These are phyloP conservation scores for Sporothrix inflata DNA, from an alignment of 2,329 filamentous ascomycete genomes.

Conservation along the genomic window DNA sequence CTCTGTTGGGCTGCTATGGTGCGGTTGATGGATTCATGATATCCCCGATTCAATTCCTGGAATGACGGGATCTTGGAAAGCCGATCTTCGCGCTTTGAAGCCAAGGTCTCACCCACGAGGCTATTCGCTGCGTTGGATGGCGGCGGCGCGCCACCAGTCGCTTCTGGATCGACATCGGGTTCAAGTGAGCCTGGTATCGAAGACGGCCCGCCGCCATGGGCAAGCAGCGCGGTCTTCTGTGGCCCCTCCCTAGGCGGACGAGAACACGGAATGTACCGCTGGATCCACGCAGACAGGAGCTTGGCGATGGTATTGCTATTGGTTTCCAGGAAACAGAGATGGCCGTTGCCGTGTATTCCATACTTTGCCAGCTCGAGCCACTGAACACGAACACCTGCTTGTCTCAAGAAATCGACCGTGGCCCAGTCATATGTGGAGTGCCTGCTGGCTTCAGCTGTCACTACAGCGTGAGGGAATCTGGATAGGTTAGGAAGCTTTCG, in stretches of 20 bases:
- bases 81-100: neutral
- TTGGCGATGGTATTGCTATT: constrained; percentile 52
- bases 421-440: constrained; percentile 60
- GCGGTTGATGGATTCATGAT: constrained; percentile 12
- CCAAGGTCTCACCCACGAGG: neutral
- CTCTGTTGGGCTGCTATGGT: neutral
- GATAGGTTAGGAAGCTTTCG: constrained; percentile 53
- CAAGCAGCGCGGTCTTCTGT: neutral
- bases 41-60: neutral
- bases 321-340: constrained; percentile 58
- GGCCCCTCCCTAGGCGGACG: neutral
- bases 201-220: neutral
- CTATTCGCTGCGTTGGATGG: neutral
- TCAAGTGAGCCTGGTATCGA: neutral
- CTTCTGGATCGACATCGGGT: neutral
- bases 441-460: constrained; percentile 58
- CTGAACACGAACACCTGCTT: constrained; percentile 53
- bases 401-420: constrained; percentile 54
- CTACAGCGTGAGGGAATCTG: constrained; percentile 51
- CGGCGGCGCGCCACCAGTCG: no score
- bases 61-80: neutral
- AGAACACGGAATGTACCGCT: neutral
- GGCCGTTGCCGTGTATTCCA: constrained; percentile 57
- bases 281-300: constrained; percentile 26
- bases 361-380: constrained; percentile 50